phyloP scores from a whole-genome alignment of 345 rosid species.

The Conringia planisiliqua region DNA sequence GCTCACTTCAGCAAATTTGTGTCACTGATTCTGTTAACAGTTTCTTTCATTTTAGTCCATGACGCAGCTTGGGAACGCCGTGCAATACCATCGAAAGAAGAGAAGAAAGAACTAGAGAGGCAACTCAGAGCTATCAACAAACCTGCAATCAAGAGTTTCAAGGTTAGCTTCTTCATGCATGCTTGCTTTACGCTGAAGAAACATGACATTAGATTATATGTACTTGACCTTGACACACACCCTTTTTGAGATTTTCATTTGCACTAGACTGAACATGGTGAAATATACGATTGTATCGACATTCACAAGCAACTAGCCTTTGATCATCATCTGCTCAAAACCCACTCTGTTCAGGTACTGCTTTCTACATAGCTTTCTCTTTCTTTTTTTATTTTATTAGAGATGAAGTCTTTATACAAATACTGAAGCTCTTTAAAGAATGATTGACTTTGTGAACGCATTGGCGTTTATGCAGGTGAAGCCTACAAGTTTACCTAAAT shows the following conservation, averaged over 20 bases:
- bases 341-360: conserved; percentile 33
- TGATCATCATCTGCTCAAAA: conserved; percentile 29
- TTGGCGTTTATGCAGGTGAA: conserved; percentile 5
- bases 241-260: neutral
- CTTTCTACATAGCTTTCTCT: neutral
- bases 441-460: neutral
- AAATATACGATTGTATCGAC: conserved; percentile 38
- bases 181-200: neutral
- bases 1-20: neutral
- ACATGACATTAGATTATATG: neutral
- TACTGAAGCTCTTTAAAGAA: neutral
- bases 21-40: neutral
- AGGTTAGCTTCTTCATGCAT: neutral
- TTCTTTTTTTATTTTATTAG: neutral
- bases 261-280: conserved; percentile 28
- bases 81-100: conserved; percentile 15
- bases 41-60: neutral
- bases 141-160: conserved; percentile 35
- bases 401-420: neutral
- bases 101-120: conserved; percentile 17
- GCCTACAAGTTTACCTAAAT: conserved; percentile 13
- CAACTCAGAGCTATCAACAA: conserved; percentile 37
- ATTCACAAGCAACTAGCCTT: conserved; percentile 36
- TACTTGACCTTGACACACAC: neutral
- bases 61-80: neutral